These are phyloP conservation scores for Hypocreales sp. DNA, from an alignment of 2,329 filamentous ascomycete species.

Conservation along the genomic window DNA sequence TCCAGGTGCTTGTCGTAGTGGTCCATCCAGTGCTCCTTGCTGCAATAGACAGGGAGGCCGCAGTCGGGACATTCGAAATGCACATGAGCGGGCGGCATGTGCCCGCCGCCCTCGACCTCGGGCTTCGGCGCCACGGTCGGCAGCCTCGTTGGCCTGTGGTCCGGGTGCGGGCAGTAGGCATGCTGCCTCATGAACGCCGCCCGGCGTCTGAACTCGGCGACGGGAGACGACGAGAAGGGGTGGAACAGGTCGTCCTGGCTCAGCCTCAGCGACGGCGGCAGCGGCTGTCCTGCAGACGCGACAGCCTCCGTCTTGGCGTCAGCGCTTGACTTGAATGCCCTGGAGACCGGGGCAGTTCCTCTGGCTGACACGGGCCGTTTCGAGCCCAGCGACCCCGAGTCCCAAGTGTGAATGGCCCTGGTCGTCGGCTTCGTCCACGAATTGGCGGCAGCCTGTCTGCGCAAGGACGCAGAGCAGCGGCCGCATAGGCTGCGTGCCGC, in stretches of 20 bases:
- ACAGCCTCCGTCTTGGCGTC: constrained; percentile 4
- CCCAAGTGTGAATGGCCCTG: constrained; percentile 8
- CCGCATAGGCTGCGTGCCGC: constrained; percentile 23
- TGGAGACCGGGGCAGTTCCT: constrained; percentile 5
- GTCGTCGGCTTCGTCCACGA: constrained; percentile 10
- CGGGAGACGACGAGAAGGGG: constrained; percentile 75
- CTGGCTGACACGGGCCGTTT: constrained; percentile 6
- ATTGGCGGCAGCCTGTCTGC: constrained; percentile 12
- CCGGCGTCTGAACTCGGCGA: constrained; percentile 71
- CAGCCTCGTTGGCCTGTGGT: constrained; percentile 61
- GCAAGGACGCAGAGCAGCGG: constrained; percentile 20
- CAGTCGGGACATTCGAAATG: constrained; percentile 94
- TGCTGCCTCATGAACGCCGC: constrained; percentile 87
- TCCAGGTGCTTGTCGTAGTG: constrained; percentile 89
- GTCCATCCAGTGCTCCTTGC: constrained; percentile 86
- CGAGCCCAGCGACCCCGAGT: constrained; percentile 8
- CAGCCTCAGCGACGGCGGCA: constrained; percentile 24
- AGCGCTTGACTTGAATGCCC: constrained; percentile 16
- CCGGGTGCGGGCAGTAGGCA: constrained; percentile 83
- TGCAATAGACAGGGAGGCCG: constrained; percentile 86
- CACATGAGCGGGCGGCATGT: constrained; percentile 61
- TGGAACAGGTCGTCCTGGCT: constrained; percentile 80
- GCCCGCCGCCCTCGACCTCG: constrained; percentile 40
- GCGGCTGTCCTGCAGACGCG: constrained; percentile 1
- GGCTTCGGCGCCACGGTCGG: constrained; percentile 49